Conservation (phyloP, 345 rosid species). For the Kernera saxatilis region DNA sequence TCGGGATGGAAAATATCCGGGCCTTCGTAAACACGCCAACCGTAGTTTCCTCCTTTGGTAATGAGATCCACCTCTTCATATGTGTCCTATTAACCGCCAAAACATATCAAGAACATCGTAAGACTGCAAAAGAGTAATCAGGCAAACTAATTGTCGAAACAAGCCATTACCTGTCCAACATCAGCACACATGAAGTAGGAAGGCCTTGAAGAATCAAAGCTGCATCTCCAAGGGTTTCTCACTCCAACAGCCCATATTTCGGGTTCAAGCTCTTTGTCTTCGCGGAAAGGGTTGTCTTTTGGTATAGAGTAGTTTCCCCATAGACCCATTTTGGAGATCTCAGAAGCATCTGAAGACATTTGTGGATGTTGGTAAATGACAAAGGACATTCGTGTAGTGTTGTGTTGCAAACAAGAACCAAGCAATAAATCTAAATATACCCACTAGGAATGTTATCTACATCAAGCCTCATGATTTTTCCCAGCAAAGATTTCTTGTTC, state of each 20-base stretch:
- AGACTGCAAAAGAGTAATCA: background rate
- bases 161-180: conserved; percentile 36
- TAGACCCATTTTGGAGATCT: conserved; percentile 31
- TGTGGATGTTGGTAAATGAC: background rate
- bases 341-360: conserved; percentile 31
- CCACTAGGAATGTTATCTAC: conserved; percentile 74
- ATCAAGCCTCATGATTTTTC: conserved; percentile 93
- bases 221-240: conserved; percentile 67
- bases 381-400: background rate
- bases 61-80: conserved; percentile 56
- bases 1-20: conserved; percentile 26
- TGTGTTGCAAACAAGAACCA: background rate
- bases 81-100: conserved; percentile 28
- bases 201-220: conserved; percentile 58
- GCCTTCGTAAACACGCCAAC: conserved; percentile 53
- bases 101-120: background rate
- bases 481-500: conserved; percentile 91
- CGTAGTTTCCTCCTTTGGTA: conserved; percentile 54
- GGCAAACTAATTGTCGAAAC: background rate
- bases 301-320: conserved; percentile 80
- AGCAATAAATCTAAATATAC: conserved; percentile 2
- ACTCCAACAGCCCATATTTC: conserved; percentile 65
- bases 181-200: conserved; percentile 52
- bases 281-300: conserved; percentile 52
- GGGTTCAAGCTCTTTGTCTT: conserved; percentile 45